These are phyloP conservation scores for Penicillium sp. DNA, from an alignment of 2,329 filamentous ascomycete genomes.

Conservation along the genomic window DNA sequence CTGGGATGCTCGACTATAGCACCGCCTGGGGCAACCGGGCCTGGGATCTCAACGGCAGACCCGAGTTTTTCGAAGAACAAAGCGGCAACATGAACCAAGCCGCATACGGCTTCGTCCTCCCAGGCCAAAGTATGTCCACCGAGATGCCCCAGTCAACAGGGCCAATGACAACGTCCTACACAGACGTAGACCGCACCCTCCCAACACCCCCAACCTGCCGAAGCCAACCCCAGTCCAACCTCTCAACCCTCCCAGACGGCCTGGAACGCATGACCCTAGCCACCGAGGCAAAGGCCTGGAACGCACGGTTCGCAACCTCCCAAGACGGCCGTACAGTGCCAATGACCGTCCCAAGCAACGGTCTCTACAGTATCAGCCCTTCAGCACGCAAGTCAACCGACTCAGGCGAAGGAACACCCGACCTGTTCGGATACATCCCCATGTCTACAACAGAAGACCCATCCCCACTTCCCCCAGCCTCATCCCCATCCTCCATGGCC, in stretches of 20 bases:
- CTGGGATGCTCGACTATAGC: slow-evolving; percentile 25
- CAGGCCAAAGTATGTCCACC: slow-evolving; percentile 21
- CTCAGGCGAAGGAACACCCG: slow-evolving; percentile 16
- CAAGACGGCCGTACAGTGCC: slow-evolving; percentile 7
- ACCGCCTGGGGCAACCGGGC: slow-evolving; percentile 24
- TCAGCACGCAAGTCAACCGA: slow-evolving; percentile 13
- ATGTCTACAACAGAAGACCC: slow-evolving; percentile 16
- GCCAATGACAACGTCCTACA: slow-evolving; percentile 15
- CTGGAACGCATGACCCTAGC: slow-evolving; percentile 14
- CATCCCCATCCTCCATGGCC: slow-evolving; percentile 3
- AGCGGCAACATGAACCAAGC: slow-evolving; percentile 15
- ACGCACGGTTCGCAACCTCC: neutral
- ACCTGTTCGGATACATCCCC: slow-evolving; percentile 27
- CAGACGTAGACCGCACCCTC: slow-evolving; percentile 29
- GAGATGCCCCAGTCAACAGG: slow-evolving; percentile 24
- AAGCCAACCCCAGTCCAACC: slow-evolving; percentile 11
- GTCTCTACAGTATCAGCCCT: slow-evolving; percentile 16
- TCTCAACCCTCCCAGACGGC: slow-evolving; percentile 13
- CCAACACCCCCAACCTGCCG: slow-evolving; percentile 28
- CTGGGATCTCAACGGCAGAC: slow-evolving; percentile 24
- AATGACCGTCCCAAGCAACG: slow-evolving; percentile 15
- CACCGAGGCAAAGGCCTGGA: slow-evolving; percentile 19
- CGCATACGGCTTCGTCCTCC: slow-evolving; percentile 25
- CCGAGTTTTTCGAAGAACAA: slow-evolving; percentile 14
- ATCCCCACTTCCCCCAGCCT: neutral